These are phyloP conservation scores for Saturnispora hagleri DNA, from an alignment of 805 yeast genomes.

Conservation along the genomic window DNA sequence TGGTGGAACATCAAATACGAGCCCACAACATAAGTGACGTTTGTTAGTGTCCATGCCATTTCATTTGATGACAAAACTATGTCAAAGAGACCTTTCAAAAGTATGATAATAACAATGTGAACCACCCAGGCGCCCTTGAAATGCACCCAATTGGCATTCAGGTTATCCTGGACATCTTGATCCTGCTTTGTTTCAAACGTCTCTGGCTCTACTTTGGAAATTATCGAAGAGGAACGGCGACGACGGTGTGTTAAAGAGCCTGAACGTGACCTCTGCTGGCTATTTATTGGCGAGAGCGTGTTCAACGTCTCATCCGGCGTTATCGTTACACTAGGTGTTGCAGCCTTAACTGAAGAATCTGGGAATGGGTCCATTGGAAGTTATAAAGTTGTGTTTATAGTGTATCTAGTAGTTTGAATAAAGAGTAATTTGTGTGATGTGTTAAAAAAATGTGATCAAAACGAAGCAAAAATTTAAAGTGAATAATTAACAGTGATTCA, in stretches of 20 bases:
- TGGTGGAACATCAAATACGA: conserved; percentile 94
- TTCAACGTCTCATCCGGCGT: neutral
- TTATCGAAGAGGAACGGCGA: conserved; percentile 64
- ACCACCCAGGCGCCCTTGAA: conserved; percentile 95
- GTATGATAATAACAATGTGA: conserved; percentile 72
- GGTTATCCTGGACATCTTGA: conserved; percentile 78
- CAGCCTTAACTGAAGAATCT: neutral
- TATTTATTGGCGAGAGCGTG: conserved; percentile 27
- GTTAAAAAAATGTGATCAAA: neutral
- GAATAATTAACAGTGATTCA: neutral
- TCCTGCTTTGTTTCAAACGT: conserved; percentile 86
- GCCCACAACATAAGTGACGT: conserved; percentile 81
- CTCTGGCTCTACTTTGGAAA: conserved; percentile 91
- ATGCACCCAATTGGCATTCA: conserved; percentile 95
- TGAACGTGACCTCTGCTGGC: conserved; percentile 13
- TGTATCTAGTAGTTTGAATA: neutral
- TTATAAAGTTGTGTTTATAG: neutral
- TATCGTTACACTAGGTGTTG: neutral
- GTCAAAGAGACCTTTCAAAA: conserved; percentile 70
- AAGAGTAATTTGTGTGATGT: neutral
- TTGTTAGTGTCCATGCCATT: conserved; percentile 83
- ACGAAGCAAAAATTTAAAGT: neutral
- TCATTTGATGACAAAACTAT: conserved; percentile 70
- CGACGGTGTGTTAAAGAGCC: conserved; percentile 26
- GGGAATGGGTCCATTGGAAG: neutral